Base-by-base conservation (phyloP, 2,329 filamentous ascomycete species). In the Leptographium procerum region DNA sequence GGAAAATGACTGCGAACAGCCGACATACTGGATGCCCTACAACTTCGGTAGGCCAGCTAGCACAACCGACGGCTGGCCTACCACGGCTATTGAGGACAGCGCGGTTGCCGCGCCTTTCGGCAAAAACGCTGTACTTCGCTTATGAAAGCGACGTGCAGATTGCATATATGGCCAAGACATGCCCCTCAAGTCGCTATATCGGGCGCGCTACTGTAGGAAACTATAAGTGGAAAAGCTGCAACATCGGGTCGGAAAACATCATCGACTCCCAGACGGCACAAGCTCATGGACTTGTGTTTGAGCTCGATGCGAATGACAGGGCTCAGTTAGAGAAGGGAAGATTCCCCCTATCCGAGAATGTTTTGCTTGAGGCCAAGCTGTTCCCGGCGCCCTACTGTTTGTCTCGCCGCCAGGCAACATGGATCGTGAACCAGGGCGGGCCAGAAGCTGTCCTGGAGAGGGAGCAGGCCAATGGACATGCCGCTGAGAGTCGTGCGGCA, bases 91-190 rank as follows among this genome's bases (percentile, higher is more conserved):
- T 28, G 11, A n/a, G 13, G 14, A 16, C 28, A 29, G 40, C 48
- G n/a, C 33, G n/a, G 24, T 9, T 19, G 22, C 33, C 52, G 34
- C n/a, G 33, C 9, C 40, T 16, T 26, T n/a, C 5, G 28, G 50
- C 1, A 54, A 29, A 51, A 26, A 60, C 47, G 2, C 47, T 56
- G 14, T 60, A 58, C 47, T 53, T 60, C 26, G 59, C 59, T 28
- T 60, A 60, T n/a, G 59, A 56, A 33, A 40, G 11, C 52, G 59
- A 60, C 36, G 58, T 60, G 59, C 56, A 60, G 13, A 56, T 60
- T 3, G 36, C 52, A 13, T 40, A 48, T 29, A 60, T 60, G 59
- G 56, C 59, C 19, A 45, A 28, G 3, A 52, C 26, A 14, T 60
- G 56, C 22, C 56, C 59, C 3, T 55, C 33, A 26, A 55, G 56